Conservation (phyloP, 805 yeast genomes). For the Pichia ethanolica region DNA sequence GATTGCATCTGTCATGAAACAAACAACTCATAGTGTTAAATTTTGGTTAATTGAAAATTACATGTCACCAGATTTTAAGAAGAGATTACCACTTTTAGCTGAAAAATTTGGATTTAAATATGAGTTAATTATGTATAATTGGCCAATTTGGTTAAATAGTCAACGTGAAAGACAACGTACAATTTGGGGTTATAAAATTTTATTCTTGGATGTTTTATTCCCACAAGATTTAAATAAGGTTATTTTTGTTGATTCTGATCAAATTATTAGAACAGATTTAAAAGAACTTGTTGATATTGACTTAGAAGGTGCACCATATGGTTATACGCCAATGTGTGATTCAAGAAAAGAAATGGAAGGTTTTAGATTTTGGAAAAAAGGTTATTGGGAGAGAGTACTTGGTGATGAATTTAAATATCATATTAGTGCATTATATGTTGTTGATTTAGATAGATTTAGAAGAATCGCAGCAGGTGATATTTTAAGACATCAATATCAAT, state of each 20-base stretch:
- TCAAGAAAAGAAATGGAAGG: slow-evolving; percentile 76
- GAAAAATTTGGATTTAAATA: slow-evolving; percentile 54
- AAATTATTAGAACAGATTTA: slow-evolving; percentile 69
- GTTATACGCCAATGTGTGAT: slow-evolving; percentile 82
- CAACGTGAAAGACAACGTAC: slow-evolving; percentile 75
- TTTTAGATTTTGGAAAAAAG: slow-evolving; percentile 85
- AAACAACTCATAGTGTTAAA: slow-evolving; percentile 58
- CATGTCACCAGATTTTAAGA: slow-evolving; percentile 62
- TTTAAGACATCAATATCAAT: slow-evolving; percentile 78
- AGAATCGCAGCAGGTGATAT: slow-evolving; percentile 66
- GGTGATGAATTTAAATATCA: slow-evolving; percentile 59
- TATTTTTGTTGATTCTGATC: slow-evolving; percentile 83
- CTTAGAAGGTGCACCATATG: slow-evolving; percentile 77
- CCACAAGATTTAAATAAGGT: slow-evolving; percentile 71
- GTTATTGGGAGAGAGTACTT: slow-evolving; percentile 73
- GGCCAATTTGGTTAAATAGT: slow-evolving; percentile 86
- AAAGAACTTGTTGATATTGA: slow-evolving; percentile 61
- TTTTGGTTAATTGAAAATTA: slow-evolving; percentile 86
- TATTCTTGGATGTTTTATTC: slow-evolving; percentile 80
- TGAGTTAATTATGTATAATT: slow-evolving; percentile 74
- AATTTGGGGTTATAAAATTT: slow-evolving; percentile 82
- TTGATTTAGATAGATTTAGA: slow-evolving; percentile 67
- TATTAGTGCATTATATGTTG: slow-evolving; percentile 76
- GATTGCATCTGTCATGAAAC: slow-evolving; percentile 68
- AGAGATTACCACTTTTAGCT: slow-evolving; percentile 53